Conservation (phyloP, 352 stramenopile genomes). For the Saprolegnia parasitica region DNA sequence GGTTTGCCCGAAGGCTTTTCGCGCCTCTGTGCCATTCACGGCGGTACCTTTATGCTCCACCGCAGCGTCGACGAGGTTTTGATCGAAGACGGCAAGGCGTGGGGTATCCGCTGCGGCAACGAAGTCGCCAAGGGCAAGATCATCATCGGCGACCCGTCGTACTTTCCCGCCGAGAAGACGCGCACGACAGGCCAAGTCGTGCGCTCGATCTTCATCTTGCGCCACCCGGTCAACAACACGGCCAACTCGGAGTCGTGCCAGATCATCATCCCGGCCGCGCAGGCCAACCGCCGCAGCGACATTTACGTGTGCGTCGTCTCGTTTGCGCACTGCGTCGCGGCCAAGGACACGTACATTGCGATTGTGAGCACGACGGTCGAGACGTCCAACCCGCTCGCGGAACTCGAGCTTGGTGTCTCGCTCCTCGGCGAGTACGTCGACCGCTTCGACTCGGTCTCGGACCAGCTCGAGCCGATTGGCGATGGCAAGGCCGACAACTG, state of each 20-base stretch:
- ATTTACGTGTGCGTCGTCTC: slow-evolving; percentile 98
- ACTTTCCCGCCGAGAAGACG: slow-evolving; percentile 94
- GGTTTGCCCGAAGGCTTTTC: slow-evolving; percentile 98
- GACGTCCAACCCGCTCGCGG: slow-evolving; percentile 91
- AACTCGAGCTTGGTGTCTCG: slow-evolving; percentile 93
- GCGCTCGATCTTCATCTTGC: slow-evolving; percentile 98
- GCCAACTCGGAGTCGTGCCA: slow-evolving; percentile 95
- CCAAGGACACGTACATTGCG: slow-evolving; percentile 96
- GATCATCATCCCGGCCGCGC: slow-evolving; percentile 98
- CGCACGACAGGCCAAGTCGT: slow-evolving; percentile 92
- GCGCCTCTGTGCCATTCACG: slow-evolving; percentile 98
- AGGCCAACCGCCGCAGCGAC: slow-evolving; percentile 95
- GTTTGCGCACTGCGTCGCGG: slow-evolving; percentile 91
- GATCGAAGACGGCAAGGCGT: slow-evolving; percentile 89
- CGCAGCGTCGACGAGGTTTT: slow-evolving; percentile 92
- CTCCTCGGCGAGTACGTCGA: slow-evolving; percentile 95
- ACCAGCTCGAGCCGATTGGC: slow-evolving; percentile 91
- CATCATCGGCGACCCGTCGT: slow-evolving; percentile 98
- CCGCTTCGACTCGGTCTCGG: slow-evolving; percentile 94
- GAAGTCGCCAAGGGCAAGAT: slow-evolving; percentile 96
- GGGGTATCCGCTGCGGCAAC: slow-evolving; percentile 88
- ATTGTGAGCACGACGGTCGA: slow-evolving; percentile 98
- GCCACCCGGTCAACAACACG: slow-evolving; percentile 97
- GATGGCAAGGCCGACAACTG: slow-evolving; percentile 93
- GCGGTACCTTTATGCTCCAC: slow-evolving; percentile 99